Evolutionary conservation across 2,329 filamentous ascomycete genomes (phyloP).

Genomic region (Westerdykella sp.): DNA sequence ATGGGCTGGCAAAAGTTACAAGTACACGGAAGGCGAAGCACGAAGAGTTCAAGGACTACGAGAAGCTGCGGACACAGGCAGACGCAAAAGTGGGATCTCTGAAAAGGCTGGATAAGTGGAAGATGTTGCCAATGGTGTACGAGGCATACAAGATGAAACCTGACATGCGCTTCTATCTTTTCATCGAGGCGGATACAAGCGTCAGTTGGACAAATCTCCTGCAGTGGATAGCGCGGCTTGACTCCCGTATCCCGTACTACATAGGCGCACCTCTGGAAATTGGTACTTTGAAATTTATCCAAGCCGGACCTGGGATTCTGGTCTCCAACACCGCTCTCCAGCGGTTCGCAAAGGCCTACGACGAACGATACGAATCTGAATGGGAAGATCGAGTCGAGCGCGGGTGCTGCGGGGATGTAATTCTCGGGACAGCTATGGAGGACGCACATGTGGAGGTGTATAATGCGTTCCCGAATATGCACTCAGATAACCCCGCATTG

Average conservation of each 20-base stretch:
- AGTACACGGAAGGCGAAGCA: slow-evolving; percentile 30
- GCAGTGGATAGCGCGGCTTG: slow-evolving; percentile 35
- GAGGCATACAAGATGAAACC: slow-evolving; percentile 39
- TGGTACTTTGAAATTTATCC: slow-evolving; percentile 35
- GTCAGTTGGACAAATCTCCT: slow-evolving; percentile 35
- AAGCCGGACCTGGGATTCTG: slow-evolving; percentile 40
- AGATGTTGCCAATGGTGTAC: slow-evolving; percentile 51
- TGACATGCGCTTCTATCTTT: slow-evolving; percentile 24
- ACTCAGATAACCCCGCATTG: slow-evolving; percentile 38
- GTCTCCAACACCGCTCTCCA: slow-evolving; percentile 38
- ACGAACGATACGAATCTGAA: slow-evolving; percentile 22
- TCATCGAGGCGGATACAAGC: slow-evolving; percentile 33
- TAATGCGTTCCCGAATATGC: slow-evolving; percentile 39
- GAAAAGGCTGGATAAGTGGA: slow-evolving; percentile 54
- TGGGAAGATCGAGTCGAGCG: slow-evolving; percentile 30
- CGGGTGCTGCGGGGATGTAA: slow-evolving; percentile 36
- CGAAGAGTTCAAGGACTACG: slow-evolving; percentile 49
- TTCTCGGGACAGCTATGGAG: slow-evolving; percentile 30
- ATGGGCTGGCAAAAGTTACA: slow-evolving; percentile 44
- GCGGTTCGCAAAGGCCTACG: slow-evolving; percentile 26
- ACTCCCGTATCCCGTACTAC: slow-evolving; percentile 39
- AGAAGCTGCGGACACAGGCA: slow-evolving; percentile 35
- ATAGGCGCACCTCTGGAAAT: slow-evolving; percentile 36
- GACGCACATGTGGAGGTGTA: slow-evolving; percentile 34
- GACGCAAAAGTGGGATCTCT: slow-evolving; percentile 34